Evolutionary conservation across 2,329 filamentous ascomycete species (phyloP).

Genomic region (Tolypocladium ovalisporum): DNA sequence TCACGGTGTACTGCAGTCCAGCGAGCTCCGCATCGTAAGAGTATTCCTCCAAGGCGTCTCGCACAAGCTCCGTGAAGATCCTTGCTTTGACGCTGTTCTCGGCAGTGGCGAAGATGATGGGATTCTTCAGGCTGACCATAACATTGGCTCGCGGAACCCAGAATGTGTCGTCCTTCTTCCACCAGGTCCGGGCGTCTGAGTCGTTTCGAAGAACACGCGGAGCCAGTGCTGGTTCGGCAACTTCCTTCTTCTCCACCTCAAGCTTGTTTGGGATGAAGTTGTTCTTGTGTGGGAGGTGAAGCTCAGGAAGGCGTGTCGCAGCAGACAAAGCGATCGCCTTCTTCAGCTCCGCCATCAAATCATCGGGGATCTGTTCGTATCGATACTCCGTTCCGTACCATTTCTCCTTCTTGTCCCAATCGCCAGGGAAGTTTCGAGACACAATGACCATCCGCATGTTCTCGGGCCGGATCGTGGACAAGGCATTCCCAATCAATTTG

Average conservation of each 20-base stretch:
- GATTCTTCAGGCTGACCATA: constrained; percentile 68
- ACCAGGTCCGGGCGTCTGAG: constrained; percentile 73
- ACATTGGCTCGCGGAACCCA: constrained; percentile 95
- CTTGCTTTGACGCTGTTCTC: constrained; percentile 67
- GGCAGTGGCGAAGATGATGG: constrained; percentile 68
- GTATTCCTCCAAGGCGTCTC: constrained; percentile 84
- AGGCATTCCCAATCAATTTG: constrained; percentile 59
- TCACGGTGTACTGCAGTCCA: constrained; percentile 74
- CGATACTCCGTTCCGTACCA: constrained; percentile 98
- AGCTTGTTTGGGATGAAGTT: constrained; percentile 91
- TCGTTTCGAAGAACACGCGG: constrained; percentile 84
- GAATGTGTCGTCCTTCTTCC: constrained; percentile 96
- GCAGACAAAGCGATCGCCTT: constrained; percentile 48
- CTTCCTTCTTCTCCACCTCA: constrained; percentile 88
- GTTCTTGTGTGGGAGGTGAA: constrained; percentile 87
- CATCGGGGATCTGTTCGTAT: constrained; percentile 64
- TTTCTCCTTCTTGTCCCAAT: constrained; percentile 81
- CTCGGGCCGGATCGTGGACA: constrained; percentile 69
- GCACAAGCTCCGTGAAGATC: constrained; percentile 75
- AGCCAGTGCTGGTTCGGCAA: constrained; percentile 59
- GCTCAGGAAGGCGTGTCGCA: constrained; percentile 50
- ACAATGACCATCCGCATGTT: constrained; percentile 81
- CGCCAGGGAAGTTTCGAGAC: constrained; percentile 71
- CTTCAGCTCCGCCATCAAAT: constrained; percentile 62
- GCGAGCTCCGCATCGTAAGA: constrained; percentile 93